These are phyloP conservation scores for Paraglomus brasilianum DNA, from an alignment of 192 early-diverging fungal genomes.

Conservation along the genomic window DNA sequence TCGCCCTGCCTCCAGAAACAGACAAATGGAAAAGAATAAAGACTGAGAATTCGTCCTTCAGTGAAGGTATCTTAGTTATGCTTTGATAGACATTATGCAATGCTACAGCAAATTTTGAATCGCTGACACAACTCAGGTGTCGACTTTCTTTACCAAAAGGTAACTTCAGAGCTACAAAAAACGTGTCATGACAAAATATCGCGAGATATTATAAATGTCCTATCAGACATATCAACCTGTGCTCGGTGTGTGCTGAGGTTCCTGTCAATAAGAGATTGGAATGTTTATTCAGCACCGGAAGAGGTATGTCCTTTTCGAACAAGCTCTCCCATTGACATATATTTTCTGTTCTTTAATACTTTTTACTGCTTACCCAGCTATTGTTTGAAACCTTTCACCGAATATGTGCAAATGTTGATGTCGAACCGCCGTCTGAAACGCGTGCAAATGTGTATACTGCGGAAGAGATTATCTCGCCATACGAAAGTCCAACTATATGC, in stretches of 20 bases:
- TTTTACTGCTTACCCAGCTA: background rate
- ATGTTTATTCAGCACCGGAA: slow-evolving; percentile 30
- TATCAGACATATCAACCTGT: slow-evolving; percentile 36
- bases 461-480: background rate
- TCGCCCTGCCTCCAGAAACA: no score
- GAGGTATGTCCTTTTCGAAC: background rate
- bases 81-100: no score
- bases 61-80: no score
- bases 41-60: no score
- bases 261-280: slow-evolving; percentile 34
- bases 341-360: background rate
- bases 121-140: no score
- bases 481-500: slow-evolving; percentile 25
- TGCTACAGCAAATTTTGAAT: no score
- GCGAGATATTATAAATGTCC: slow-evolving; percentile 29
- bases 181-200: no score
- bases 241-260: slow-evolving; percentile 42
- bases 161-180: no score
- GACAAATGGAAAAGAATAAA: no score
- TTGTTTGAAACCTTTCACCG: background rate
- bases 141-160: no score
- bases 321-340: background rate
- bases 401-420: background rate
- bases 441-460: background rate
- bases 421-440: background rate